These are phyloP conservation scores for Kalaharituber pfeilii DNA, from an alignment of 2,329 filamentous ascomycete species.

Conservation along the genomic window DNA sequence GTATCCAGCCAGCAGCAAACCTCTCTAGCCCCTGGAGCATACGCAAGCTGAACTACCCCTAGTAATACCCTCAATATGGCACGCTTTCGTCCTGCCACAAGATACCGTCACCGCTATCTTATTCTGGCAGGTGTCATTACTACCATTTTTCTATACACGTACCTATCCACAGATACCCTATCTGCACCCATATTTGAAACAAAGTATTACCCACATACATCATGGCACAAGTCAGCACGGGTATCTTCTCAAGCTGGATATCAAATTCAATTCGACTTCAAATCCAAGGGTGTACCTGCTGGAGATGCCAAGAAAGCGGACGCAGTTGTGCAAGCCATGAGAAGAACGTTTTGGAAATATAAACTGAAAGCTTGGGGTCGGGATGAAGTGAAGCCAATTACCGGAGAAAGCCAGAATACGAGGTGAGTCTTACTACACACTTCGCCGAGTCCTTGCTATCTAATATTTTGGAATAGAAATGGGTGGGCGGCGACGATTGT, in stretches of 20 bases:
- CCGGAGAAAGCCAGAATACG: slow-evolving; percentile 53
- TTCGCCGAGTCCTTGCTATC: slow-evolving; percentile 15
- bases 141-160: not conserved
- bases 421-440: slow-evolving; percentile 20
- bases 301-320: slow-evolving; percentile 31
- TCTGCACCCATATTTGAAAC: not conserved
- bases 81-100: not conserved
- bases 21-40: too few relatives aligned
- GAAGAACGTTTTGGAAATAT: slow-evolving; percentile 56
- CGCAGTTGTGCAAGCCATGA: slow-evolving; percentile 50
- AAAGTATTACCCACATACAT: not conserved
- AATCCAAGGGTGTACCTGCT: slow-evolving; percentile 6
- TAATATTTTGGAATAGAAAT: slow-evolving; percentile 37
- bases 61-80: not conserved
- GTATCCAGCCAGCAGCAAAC: too few relatives aligned
- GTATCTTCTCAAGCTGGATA: not conserved
- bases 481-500: slow-evolving; percentile 73
- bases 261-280: slow-evolving; percentile 16
- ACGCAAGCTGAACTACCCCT: too few relatives aligned
- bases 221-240: not conserved
- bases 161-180: not conserved
- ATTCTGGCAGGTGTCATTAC: not conserved
- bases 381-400: slow-evolving; percentile 55
- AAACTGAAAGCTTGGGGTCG: slow-evolving; percentile 57
- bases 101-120: not conserved